Evolutionary conservation across 2,329 filamentous ascomycete species (phyloP), one percentile per base, ranked within the genome.

Genomic region (Gliomastix tumulicola): DNA sequence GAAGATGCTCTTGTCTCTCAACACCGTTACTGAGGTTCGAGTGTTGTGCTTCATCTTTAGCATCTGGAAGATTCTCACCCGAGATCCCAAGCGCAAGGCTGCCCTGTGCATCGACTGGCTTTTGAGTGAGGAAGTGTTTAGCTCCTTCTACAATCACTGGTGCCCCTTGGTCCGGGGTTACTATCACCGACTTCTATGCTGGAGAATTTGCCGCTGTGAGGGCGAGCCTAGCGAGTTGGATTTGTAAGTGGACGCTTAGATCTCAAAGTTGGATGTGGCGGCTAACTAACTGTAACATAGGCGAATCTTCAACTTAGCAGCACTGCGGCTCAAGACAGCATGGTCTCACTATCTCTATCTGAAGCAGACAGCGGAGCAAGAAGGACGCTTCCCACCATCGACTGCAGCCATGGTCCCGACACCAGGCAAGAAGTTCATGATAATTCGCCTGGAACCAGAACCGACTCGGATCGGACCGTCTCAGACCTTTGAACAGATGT

Each of bases 121-220:
- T 27, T 65, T 96, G 11, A 74, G 80, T 7, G 80, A 84, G 37
- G 70, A 80, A 19, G 74, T 83, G 3, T 95, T 95, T 55, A 79
- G 85, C 51, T 78, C 76, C 42, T 80, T 88, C 42, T 96, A 95
- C 62, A 90, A 84, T 52, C 88, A 95, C 51, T 95, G 89, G 88
- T 94, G 87, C 51, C 88, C 89, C 0, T 94, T 95, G 89, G 87
- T 95, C 17, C 77, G 89, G 42, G 84, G 88, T 12, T 96, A 95
- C 57, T 96, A 83, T 55, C 92, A 94, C 75, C 85, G 89, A 32
- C 65, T 96, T 34, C 61, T 95, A 17, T 94, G 88, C 60, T 96
- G 89, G 89, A 78, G 88, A 41, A 68, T 96, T 33, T 90, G 84
- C 45, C 74, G 89, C 44, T 84, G 84, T 50, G 76, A 80, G 36